Conservation (phyloP, 2,329 filamentous ascomycete species). For the Incumbomyces delicatus region DNA sequence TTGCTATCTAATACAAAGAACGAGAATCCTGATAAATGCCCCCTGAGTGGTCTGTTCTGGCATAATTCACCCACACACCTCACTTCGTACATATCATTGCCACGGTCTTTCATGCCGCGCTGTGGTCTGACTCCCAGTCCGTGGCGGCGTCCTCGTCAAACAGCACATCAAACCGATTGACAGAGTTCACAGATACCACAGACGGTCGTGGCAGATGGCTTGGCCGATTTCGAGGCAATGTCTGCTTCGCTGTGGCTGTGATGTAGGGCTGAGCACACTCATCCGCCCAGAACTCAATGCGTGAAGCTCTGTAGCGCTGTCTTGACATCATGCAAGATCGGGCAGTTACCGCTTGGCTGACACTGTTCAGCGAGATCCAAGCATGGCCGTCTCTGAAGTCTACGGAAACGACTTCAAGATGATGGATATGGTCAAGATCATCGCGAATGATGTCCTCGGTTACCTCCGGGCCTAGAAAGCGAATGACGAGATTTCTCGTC, state of each 20-base stretch:
- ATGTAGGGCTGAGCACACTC: conserved; percentile 54
- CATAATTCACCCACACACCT: too few species aligned
- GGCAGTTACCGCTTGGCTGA: conserved; percentile 65
- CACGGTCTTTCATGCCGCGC: too few species aligned
- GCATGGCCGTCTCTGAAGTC: conserved; percentile 50
- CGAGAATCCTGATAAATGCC: too few species aligned
- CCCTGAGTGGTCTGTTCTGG: too few species aligned
- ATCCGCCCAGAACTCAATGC: conserved; percentile 62
- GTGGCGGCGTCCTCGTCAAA: conserved; percentile 20
- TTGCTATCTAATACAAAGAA: too few species aligned
- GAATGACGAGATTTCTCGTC: conserved; percentile 64
- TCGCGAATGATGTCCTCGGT: conserved; percentile 57
- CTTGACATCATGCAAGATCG: conserved; percentile 64
- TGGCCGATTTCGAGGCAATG: not conserved
- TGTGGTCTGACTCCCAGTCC: not conserved
- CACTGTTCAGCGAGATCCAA: conserved; percentile 65
- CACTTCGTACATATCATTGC: not conserved
- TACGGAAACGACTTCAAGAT: conserved; percentile 60
- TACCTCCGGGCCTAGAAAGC: conserved; percentile 46
- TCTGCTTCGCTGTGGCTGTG: conserved; percentile 21
- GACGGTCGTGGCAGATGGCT: not conserved
- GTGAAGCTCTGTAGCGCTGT: conserved; percentile 58
- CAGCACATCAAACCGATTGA: conserved; percentile 56
- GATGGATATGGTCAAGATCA: conserved; percentile 75
- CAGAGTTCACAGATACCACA: conserved; percentile 20